phyloP scores from a whole-genome alignment of 352 stramenopile species.

The Nothophytophthora sp. region DNA sequence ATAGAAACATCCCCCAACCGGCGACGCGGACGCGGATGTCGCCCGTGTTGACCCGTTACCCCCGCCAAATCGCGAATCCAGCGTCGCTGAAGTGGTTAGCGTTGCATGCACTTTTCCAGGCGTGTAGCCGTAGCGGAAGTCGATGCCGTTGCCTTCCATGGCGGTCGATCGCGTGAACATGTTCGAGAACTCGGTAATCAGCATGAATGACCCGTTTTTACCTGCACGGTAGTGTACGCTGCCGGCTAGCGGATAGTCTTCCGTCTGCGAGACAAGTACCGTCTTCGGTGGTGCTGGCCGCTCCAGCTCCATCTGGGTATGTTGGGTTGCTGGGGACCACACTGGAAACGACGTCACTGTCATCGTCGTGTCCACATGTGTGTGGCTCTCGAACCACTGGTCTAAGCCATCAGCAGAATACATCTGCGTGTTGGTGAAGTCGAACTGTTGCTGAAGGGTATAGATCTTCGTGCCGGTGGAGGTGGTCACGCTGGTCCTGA shows the following conservation, averaged over 20 bases:
- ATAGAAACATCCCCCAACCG: constrained; percentile 17
- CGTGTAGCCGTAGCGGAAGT: constrained; percentile 15
- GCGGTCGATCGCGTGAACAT: constrained; percentile 34
- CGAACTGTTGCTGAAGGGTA: constrained; percentile 43
- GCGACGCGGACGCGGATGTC: constrained; percentile 16
- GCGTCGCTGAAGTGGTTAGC: constrained; percentile 21
- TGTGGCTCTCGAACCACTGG: constrained; percentile 44
- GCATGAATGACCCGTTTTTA: constrained; percentile 33
- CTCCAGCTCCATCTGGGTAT: not conserved
- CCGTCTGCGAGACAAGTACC: constrained; percentile 24
- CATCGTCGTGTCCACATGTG: constrained; percentile 36
- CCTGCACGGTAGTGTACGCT: constrained; percentile 45
- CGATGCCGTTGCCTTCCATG: constrained; percentile 14
- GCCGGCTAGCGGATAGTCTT: constrained; percentile 58
- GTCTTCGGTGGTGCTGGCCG: constrained; percentile 11
- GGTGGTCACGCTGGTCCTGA: constrained; percentile 57
- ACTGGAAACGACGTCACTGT: constrained; percentile 25
- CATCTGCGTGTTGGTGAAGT: constrained; percentile 53
- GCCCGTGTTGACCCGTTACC: constrained; percentile 22
- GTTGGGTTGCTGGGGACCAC: not conserved
- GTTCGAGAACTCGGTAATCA: constrained; percentile 48
- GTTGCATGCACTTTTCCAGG: constrained; percentile 11
- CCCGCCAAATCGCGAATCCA: constrained; percentile 18
- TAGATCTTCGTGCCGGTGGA: constrained; percentile 60
- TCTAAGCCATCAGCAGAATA: constrained; percentile 48